A percentile compares a stretch with the other conserved stretches of the same genome.
Conservation (phyloP, 2,329 filamentous ascomycete genomes). For the Colletotrichum limetticola region DNA sequence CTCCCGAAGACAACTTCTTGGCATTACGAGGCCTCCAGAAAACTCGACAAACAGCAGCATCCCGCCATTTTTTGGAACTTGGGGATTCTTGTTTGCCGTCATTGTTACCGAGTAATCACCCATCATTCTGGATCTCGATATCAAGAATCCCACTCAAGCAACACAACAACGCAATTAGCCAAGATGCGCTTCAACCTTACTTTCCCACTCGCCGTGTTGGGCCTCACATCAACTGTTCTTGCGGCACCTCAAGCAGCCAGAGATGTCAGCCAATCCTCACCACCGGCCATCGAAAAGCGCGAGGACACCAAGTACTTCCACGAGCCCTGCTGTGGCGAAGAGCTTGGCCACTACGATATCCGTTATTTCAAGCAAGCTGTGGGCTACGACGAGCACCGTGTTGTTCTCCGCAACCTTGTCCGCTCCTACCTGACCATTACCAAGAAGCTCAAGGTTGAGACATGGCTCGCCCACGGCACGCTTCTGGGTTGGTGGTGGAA, state of each 20-base stretch:
- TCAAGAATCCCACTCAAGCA: background rate
- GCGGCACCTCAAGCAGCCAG: slow-evolving; percentile 20
- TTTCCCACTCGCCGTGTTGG: slow-evolving; percentile 17
- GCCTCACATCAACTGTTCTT: slow-evolving; percentile 14
- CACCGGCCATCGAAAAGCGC: slow-evolving; percentile 22
- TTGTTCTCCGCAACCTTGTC: slow-evolving; percentile 75
- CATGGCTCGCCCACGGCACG: slow-evolving; percentile 89
- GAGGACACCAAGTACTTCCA: slow-evolving; percentile 68
- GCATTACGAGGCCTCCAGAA: slow-evolving; percentile 7
- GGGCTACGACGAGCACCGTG: slow-evolving; percentile 72
- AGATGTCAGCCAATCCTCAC: background rate
- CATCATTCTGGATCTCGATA: background rate
- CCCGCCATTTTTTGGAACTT: background rate
- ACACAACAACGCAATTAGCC: background rate
- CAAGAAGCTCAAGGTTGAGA: slow-evolving; percentile 73
- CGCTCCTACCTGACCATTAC: slow-evolving; percentile 79
- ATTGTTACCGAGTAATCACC: background rate
- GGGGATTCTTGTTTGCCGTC: background rate
- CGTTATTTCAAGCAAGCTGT: slow-evolving; percentile 75
- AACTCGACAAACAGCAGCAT: background rate
- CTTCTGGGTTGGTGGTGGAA: slow-evolving; percentile 94
- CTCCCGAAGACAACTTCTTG: background rate
- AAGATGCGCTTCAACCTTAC: slow-evolving; percentile 23
- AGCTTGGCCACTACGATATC: slow-evolving; percentile 77
- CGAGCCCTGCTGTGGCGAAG: slow-evolving; percentile 69